These are phyloP conservation scores for Saitozyma podzolica DNA, from an alignment of 768 basidiomycete species.

Conservation along the genomic window DNA sequence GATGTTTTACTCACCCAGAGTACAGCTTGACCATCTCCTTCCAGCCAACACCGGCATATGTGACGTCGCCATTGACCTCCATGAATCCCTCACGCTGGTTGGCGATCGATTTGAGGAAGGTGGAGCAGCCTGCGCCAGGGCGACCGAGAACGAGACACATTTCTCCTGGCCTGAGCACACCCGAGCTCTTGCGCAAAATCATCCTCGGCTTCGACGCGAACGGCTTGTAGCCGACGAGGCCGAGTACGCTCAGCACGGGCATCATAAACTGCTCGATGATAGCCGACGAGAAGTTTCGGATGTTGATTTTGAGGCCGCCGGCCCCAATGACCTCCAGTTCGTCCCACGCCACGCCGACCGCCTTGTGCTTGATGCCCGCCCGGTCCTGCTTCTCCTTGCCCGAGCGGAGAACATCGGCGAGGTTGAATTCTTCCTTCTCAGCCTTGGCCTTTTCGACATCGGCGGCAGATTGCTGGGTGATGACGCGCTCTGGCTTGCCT, in stretches of 20 bases:
- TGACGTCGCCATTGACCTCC: slow-evolving; percentile 66
- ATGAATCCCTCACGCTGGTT: slow-evolving; percentile 73
- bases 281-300: slow-evolving; percentile 54
- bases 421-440: slow-evolving; percentile 52
- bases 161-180: slow-evolving; percentile 64
- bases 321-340: slow-evolving; percentile 52
- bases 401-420: slow-evolving; percentile 44
- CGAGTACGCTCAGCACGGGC: slow-evolving; percentile 61
- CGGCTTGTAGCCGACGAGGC: slow-evolving; percentile 61
- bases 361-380: slow-evolving; percentile 54
- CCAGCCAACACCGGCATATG: slow-evolving; percentile 73
- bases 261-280: slow-evolving; percentile 60
- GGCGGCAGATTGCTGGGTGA: slow-evolving; percentile 2
- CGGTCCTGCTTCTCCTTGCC: slow-evolving; percentile 38
- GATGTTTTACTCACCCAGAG: slow-evolving; percentile 64
- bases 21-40: slow-evolving; percentile 65
- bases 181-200: slow-evolving; percentile 60
- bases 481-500: slow-evolving; percentile 6
- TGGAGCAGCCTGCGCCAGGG: slow-evolving; percentile 81
- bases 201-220: slow-evolving; percentile 58
- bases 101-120: slow-evolving; percentile 76
- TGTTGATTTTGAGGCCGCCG: slow-evolving; percentile 55
- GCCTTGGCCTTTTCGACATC: slow-evolving; percentile 45
- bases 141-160: slow-evolving; percentile 77
- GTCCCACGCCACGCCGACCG: slow-evolving; percentile 50